Conservation (phyloP, 495 filamentous ascomycete genomes). For the Staphylotrichum longicolle region DNA sequence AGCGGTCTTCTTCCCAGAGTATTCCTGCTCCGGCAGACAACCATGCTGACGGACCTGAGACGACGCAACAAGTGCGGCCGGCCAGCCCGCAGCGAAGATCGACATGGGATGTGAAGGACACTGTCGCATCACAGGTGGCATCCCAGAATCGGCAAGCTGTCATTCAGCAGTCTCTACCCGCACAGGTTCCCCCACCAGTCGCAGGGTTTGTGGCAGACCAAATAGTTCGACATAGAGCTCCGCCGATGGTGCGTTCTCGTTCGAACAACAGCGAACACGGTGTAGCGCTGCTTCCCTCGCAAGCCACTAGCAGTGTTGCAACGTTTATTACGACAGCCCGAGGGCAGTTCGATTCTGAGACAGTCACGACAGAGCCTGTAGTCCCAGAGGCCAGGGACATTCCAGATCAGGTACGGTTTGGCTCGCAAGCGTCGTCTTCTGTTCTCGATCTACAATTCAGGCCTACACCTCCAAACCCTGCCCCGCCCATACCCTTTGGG, state of each 20-base stretch:
- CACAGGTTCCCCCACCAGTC: constrained; percentile 17
- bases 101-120: constrained; percentile 22
- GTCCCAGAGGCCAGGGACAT: constrained; percentile 26
- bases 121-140: constrained; percentile 7
- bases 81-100: constrained; percentile 20
- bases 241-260: constrained; percentile 33
- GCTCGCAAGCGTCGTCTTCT: constrained; percentile 29
- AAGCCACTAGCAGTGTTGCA: constrained; percentile 35
- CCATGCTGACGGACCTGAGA: constrained; percentile 13
- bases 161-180: neutral
- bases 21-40: constrained; percentile 20
- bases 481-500: constrained; percentile 40
- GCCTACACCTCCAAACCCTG: constrained; percentile 39
- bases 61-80: constrained; percentile 10
- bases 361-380: constrained; percentile 18
- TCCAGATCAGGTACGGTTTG: constrained; percentile 26
- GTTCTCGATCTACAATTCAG: constrained; percentile 36
- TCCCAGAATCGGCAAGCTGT: constrained; percentile 4
- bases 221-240: constrained; percentile 14
- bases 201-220: constrained; percentile 31
- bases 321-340: constrained; percentile 36
- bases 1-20: constrained; percentile 19
- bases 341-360: constrained; percentile 40
- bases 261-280: constrained; percentile 28
- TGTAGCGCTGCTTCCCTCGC: constrained; percentile 18